Evolutionary conservation across 371 early-diverging fungal species (phyloP).

Genomic region (Mucor mucedo): DNA sequence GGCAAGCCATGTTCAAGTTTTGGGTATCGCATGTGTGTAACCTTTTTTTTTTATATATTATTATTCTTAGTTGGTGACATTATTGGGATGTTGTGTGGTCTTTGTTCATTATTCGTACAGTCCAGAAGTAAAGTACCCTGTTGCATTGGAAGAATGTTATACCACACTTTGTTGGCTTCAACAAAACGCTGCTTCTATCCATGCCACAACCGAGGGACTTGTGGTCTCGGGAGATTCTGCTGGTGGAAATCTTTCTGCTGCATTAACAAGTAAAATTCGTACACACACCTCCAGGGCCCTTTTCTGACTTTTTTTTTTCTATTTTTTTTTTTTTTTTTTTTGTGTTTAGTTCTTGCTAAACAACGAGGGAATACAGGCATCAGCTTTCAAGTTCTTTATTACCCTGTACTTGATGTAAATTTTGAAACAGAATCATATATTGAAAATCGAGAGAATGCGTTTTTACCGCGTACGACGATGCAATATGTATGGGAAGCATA

Average conservation of each 20-base stretch:
- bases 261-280: conserved; percentile 30
- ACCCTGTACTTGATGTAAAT: conserved; percentile 30
- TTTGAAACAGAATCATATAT: conserved; percentile 31
- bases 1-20: conserved; percentile 19
- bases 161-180: conserved; percentile 26
- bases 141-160: conserved; percentile 38
- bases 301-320: neutral
- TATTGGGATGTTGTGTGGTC: conserved; percentile 15
- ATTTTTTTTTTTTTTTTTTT: neutral
- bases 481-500: conserved; percentile 30
- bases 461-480: conserved; percentile 22
- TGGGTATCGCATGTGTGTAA: neutral
- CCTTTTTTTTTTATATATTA: neutral
- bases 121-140: conserved; percentile 35
- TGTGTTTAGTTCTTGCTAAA: conserved; percentile 33
- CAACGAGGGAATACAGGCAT: conserved; percentile 27
- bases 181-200: conserved; percentile 17
- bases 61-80: neutral
- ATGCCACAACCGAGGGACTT: conserved; percentile 27
- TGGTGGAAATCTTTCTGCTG: conserved; percentile 42
- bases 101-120: conserved; percentile 30
- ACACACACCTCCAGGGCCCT: neutral
- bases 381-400: conserved; percentile 35
- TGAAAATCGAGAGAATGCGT: conserved; percentile 12
- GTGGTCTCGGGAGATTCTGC: conserved; percentile 39